Conservation (phyloP, 768 basidiomycete species). For the Pleurotus tuoliensis region DNA sequence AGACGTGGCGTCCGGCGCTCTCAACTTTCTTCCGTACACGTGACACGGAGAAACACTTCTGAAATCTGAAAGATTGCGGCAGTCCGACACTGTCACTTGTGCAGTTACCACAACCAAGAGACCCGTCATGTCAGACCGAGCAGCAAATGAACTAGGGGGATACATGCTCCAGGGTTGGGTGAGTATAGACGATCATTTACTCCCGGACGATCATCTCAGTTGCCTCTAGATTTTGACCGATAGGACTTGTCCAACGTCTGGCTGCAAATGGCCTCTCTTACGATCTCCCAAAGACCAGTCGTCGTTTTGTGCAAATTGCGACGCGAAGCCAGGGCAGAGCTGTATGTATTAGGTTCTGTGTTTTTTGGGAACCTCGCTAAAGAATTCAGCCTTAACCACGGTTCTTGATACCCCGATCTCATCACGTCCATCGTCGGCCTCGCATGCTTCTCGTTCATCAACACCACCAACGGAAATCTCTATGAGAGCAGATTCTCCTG, state of each 20-base stretch:
- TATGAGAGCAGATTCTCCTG: constrained; percentile 53
- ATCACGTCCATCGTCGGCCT: constrained; percentile 44
- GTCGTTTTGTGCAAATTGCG: constrained; percentile 66
- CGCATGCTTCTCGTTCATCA: constrained; percentile 56
- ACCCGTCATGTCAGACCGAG: constrained; percentile 42
- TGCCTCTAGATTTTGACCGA: constrained; percentile 58
- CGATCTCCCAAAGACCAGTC: constrained; percentile 57
- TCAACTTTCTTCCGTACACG: not conserved
- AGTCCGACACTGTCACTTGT: no score
- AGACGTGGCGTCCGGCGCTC: constrained; percentile 8
- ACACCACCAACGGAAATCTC: constrained; percentile 80
- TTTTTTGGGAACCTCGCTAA: constrained; percentile 8
- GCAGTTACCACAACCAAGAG: not conserved
- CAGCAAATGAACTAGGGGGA: constrained; percentile 56
- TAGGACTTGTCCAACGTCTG: constrained; percentile 48
- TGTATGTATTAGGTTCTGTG: constrained; percentile 3
- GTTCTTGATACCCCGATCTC: constrained; percentile 22
- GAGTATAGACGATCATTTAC: constrained; percentile 8
- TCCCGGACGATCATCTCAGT: not conserved
- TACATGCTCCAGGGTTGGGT: constrained; percentile 82
- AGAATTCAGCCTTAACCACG: constrained; percentile 1
- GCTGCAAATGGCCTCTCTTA: constrained; percentile 69
- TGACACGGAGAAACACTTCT: not conserved
- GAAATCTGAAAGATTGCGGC: no score
- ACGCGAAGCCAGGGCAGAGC: constrained; percentile 34